Conservation (phyloP, 169 alveolate genomes). For the Plasmodium inui region DNA sequence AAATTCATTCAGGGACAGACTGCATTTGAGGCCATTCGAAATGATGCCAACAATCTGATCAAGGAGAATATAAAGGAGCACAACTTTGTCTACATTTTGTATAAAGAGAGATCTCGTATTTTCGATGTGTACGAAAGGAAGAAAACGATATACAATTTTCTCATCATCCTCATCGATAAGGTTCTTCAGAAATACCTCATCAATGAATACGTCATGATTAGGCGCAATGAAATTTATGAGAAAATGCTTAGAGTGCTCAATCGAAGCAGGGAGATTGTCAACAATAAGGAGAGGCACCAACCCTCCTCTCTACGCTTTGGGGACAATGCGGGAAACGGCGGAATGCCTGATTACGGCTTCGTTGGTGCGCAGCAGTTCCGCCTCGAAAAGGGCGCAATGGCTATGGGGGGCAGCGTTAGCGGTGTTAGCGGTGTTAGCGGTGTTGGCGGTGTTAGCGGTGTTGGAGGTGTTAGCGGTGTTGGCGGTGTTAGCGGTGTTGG, state of each 20-base stretch:
- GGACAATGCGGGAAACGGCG: background rate
- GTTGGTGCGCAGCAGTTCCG: background rate
- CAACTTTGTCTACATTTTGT: constrained; percentile 38
- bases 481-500: no score
- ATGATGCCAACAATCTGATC: constrained; percentile 16
- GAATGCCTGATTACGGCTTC: background rate
- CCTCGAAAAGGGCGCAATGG: background rate
- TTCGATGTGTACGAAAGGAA: constrained; percentile 59
- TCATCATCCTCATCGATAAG: constrained; percentile 43
- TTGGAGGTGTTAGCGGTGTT: background rate
- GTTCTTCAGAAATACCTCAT: constrained; percentile 30
- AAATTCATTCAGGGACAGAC: constrained; percentile 61
- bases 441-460: background rate
- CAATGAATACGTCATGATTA: constrained; percentile 28
- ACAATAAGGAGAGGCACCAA: background rate
- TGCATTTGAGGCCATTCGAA: constrained; percentile 17
- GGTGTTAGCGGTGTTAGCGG: no score
- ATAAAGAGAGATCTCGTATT: background rate
- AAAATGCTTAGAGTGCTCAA: background rate
- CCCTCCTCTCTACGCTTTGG: background rate
- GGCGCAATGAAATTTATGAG: constrained; percentile 47
- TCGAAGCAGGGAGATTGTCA: background rate
- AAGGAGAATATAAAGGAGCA: constrained; percentile 50
- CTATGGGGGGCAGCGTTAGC: background rate
- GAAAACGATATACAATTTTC: constrained; percentile 29